A percentile compares a stretch with the other conserved stretches of the same genome.
Conservation (phyloP, 1,139 yeast species). For the Sugiyamaella grinbergsii region DNA sequence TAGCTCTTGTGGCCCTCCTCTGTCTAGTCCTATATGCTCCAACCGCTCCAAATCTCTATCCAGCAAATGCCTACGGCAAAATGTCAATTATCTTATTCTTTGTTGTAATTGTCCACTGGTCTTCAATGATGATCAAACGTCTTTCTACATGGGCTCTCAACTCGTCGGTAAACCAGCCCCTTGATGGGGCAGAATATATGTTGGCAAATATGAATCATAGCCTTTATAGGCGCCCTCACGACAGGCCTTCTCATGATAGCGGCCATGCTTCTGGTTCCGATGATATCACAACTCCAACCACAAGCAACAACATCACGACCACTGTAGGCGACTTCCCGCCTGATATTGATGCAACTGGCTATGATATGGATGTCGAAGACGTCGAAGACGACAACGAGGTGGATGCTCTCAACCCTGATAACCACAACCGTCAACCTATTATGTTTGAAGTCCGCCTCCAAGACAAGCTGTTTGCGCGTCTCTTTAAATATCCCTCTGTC, state of each 20-base stretch:
- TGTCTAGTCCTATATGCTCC: slow-evolving; percentile 60
- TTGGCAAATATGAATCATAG: slow-evolving; percentile 31
- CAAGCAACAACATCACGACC: background rate
- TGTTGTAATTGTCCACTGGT: slow-evolving; percentile 55
- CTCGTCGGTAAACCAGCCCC: slow-evolving; percentile 35
- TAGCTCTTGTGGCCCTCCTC: slow-evolving; percentile 56
- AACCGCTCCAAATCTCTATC: slow-evolving; percentile 70
- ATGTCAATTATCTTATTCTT: slow-evolving; percentile 64
- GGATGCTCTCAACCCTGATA: slow-evolving; percentile 1
- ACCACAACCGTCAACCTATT: background rate
- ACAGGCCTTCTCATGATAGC: slow-evolving; percentile 34
- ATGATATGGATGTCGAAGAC: slow-evolving; percentile 19
- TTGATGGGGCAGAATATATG: slow-evolving; percentile 43
- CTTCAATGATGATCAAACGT: slow-evolving; percentile 51
- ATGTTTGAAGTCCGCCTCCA: slow-evolving; percentile 24
- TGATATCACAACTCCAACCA: slow-evolving; percentile 15
- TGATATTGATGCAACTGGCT: slow-evolving; percentile 18
- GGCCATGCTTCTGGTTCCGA: slow-evolving; percentile 33
- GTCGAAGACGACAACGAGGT: slow-evolving; percentile 27
- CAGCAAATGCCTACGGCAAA: slow-evolving; percentile 69
- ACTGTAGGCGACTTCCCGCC: slow-evolving; percentile 14
- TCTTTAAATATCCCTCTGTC: slow-evolving; percentile 40
- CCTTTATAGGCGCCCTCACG: slow-evolving; percentile 26
- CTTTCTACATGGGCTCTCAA: slow-evolving; percentile 48
- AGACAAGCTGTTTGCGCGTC: slow-evolving; percentile 26